Percentiles rank a stretch among this genome's conserved stretches.
Evolutionary conservation across 2,329 filamentous ascomycete genomes (phyloP).

Genomic region (Neofusicoccum umdonicola): DNA sequence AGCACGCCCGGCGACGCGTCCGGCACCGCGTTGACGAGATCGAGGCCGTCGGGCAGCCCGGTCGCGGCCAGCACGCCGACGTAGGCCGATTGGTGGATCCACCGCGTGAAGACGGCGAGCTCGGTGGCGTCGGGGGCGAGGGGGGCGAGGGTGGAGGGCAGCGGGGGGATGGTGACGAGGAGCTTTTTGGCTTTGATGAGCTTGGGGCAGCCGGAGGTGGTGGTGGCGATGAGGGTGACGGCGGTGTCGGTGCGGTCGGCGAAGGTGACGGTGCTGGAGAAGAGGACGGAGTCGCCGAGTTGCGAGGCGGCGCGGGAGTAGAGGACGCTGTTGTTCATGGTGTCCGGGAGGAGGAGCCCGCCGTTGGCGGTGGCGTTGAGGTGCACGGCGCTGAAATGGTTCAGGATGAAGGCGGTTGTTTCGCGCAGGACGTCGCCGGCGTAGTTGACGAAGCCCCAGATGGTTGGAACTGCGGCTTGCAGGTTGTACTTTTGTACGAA

Average conservation of each 20-base stretch:
- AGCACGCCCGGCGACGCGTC: constrained; percentile 30
- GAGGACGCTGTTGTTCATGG: constrained; percentile 25
- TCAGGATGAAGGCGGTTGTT: constrained; percentile 48
- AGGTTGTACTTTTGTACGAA: constrained; percentile 52
- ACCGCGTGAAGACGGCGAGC: constrained; percentile 36
- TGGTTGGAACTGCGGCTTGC: constrained; percentile 39
- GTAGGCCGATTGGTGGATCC: constrained; percentile 41
- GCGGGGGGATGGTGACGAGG: constrained; percentile 44
- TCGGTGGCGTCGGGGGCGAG: constrained; percentile 49
- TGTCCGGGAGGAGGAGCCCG: background rate
- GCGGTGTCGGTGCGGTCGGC: background rate
- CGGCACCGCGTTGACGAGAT: constrained; percentile 30
- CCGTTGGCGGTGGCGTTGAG: constrained; percentile 20
- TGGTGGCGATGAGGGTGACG: constrained; percentile 21
- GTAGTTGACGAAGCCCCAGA: constrained; percentile 45
- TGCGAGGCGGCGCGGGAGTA: constrained; percentile 21
- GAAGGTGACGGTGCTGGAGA: constrained; percentile 17
- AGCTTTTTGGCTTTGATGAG: constrained; percentile 41
- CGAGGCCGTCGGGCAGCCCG: constrained; percentile 31
- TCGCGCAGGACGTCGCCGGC: constrained; percentile 44
- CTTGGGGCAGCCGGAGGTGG: constrained; percentile 20
- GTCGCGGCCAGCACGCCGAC: constrained; percentile 39
- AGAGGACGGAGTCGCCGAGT: constrained; percentile 19
- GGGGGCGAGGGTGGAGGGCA: constrained; percentile 39
- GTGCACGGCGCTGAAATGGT: constrained; percentile 3